Evolutionary conservation across 176 grass and related monocot species (phyloP), one percentile per base, ranked within the genome.

Genomic region (Poa annua): DNA sequence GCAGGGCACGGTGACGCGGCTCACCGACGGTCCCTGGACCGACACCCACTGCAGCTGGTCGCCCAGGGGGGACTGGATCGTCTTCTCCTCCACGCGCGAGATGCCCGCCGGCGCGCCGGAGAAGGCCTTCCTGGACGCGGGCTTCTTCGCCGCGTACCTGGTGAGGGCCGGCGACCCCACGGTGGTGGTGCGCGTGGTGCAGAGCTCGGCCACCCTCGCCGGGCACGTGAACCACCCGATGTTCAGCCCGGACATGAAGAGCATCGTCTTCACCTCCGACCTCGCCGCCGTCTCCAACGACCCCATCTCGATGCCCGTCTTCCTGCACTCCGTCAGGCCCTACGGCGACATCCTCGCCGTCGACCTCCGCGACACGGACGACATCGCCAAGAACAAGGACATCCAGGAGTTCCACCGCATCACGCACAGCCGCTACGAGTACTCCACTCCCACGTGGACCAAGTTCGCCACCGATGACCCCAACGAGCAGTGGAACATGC

Each of bases 41-140:
- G 89, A 91, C 54, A 91, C 86, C 2, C 86, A 91, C 42, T 91
- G 89, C 78, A 66, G 42, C 14, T 88, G 89, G 89, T 82, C 89
- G 0, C 86, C 89, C 0, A 57, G 1, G 8, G 82, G 86, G 1
- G 82, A 91, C 76, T 91, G 89, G 89, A 20, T 91, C 66, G 89
- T 85, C 50, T 88, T 91, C 86, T 80, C 88, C 3, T 90, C 88
- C 0, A 84, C 75, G 1, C 85, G 85, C 0, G 80, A 90, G 48
- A 86, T 64, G 83, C 61, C 70, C 0, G 22, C 16, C 2, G 20
- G 1, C 8, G 82, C 67, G 11, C 56, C 75, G 34, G 11, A 59
- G 25, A 83, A 8, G 65, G 65, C 24, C 48, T 87, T 60, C 24
- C 56, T 87, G 0, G 88, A 90, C 26, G 48, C 76, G 0, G 81